phyloP scores from a whole-genome alignment of 768 basidiomycete species.

The Polyporus arcularius region DNA sequence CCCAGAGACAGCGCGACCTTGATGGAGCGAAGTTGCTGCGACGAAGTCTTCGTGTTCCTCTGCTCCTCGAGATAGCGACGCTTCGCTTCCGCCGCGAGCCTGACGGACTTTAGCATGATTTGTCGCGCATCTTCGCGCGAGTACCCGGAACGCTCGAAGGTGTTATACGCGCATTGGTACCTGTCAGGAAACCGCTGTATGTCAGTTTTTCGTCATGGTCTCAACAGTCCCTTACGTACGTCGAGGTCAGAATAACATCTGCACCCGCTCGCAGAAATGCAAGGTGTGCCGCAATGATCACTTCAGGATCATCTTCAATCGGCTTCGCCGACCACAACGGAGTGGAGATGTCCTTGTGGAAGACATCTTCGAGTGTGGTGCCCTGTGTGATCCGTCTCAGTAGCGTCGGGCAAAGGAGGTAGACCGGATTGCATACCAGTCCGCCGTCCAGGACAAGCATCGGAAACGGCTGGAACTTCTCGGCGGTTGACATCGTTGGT shows the following conservation, averaged over 20 bases:
- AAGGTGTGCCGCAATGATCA: constrained; percentile 59
- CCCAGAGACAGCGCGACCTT: constrained; percentile 72
- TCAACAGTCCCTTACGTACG: constrained; percentile 43
- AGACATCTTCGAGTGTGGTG: constrained; percentile 56
- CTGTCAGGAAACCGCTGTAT: constrained; percentile 33
- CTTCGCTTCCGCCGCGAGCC: constrained; percentile 51
- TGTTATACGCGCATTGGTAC: constrained; percentile 64
- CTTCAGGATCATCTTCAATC: constrained; percentile 51
- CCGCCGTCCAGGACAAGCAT: constrained; percentile 20
- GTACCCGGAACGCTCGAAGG: constrained; percentile 56
- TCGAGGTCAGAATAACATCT: constrained; percentile 64
- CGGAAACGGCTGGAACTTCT: not conserved
- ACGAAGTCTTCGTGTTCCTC: not conserved
- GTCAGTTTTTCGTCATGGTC: not conserved
- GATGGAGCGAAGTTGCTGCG: constrained; percentile 25
- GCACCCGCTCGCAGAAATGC: constrained; percentile 68
- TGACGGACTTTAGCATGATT: constrained; percentile 56
- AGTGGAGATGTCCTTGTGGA: constrained; percentile 49
- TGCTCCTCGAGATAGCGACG: constrained; percentile 31
- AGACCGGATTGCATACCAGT: constrained; percentile 11
- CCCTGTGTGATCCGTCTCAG: constrained; percentile 44
- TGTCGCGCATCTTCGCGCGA: constrained; percentile 40
- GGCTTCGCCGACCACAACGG: constrained; percentile 76
- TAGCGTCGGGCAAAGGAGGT: not conserved
- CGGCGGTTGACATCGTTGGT: not conserved